Percentiles rank a stretch among this genome's conserved stretches.
Conservation (phyloP, 2,329 filamentous ascomycete genomes). For the Epichloe uncinata region DNA sequence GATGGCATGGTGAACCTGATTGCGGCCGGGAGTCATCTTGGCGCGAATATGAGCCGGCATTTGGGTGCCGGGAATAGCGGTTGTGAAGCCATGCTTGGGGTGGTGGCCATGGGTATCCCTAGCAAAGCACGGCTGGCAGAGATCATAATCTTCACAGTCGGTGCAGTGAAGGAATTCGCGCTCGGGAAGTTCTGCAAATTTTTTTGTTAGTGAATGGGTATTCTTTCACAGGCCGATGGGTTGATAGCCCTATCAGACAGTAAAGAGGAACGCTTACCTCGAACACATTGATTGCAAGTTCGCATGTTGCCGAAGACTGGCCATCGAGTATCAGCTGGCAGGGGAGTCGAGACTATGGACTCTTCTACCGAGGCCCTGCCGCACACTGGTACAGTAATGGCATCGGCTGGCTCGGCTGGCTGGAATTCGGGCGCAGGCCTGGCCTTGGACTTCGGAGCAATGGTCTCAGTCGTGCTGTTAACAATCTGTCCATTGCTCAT, state of each 20-base stretch:
- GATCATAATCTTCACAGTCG: constrained; percentile 78
- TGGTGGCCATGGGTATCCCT: constrained; percentile 77
- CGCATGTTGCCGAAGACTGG: constrained; percentile 29
- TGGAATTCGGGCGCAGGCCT: constrained; percentile 9
- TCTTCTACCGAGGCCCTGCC: not conserved
- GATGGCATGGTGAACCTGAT: constrained; percentile 71
- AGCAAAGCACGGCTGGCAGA: constrained; percentile 73
- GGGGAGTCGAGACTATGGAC: not conserved
- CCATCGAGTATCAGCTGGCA: not conserved
- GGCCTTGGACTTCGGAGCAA: constrained; percentile 48
- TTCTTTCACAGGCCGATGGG: constrained; percentile 4
- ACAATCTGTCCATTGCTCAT: constrained; percentile 67
- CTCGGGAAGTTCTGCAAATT: constrained; percentile 52
- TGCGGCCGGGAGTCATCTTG: constrained; percentile 67
- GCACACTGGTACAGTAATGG: not conserved
- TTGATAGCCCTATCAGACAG: not conserved
- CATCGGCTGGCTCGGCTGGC: not conserved
- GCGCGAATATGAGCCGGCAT: constrained; percentile 48
- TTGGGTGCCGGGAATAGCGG: constrained; percentile 49
- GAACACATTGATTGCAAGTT: constrained; percentile 56
- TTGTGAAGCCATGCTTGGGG: constrained; percentile 67
- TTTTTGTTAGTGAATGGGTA: not conserved
- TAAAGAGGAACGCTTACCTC: constrained; percentile 15
- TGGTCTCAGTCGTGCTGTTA: constrained; percentile 73
- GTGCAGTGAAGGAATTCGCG: constrained; percentile 74